phyloP scores from a whole-genome alignment of 2,329 filamentous ascomycete genomes.

The Cladophialophora chaetospira region DNA sequence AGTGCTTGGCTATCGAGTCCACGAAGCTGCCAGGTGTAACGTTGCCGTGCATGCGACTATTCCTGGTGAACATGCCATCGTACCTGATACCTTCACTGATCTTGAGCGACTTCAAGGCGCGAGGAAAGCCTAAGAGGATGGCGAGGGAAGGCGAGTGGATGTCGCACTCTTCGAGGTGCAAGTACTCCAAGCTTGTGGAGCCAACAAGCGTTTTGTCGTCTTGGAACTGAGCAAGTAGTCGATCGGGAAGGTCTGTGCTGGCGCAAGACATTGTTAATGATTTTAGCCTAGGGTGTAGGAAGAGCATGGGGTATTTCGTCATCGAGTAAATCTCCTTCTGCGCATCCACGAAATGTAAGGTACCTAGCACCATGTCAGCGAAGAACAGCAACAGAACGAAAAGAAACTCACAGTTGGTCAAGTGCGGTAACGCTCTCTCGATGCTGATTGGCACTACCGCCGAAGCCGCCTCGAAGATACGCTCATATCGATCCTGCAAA shows the following conservation, averaged over 20 bases:
- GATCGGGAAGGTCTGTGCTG: constrained; percentile 31
- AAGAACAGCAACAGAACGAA: not conserved
- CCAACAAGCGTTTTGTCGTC: constrained; percentile 22
- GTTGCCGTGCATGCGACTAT: constrained; percentile 32
- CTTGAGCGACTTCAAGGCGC: constrained; percentile 31
- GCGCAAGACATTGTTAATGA: constrained; percentile 34
- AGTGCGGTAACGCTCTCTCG: constrained; percentile 27
- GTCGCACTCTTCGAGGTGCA: constrained; percentile 34
- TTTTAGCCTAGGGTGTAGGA: constrained; percentile 32
- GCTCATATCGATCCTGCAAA: constrained; percentile 32
- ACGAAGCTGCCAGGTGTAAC: constrained; percentile 28
- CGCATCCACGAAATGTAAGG: constrained; percentile 33
- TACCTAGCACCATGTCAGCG: constrained; percentile 17
- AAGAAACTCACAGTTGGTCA: constrained; percentile 22
- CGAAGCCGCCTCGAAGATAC: constrained; percentile 30
- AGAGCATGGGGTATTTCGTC: constrained; percentile 33
- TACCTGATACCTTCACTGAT: constrained; percentile 34
- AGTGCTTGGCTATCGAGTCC: constrained; percentile 27
- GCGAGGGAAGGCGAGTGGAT: constrained; percentile 28
- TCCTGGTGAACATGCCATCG: constrained; percentile 29
- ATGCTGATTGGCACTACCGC: constrained; percentile 22
- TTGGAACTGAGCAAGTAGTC: constrained; percentile 22
- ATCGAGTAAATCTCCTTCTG: constrained; percentile 32
- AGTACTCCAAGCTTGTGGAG: constrained; percentile 29
- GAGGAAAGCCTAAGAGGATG: constrained; percentile 30